phyloP scores from a whole-genome alignment of 345 rosid species.

The Laguncularia racemosa region DNA sequence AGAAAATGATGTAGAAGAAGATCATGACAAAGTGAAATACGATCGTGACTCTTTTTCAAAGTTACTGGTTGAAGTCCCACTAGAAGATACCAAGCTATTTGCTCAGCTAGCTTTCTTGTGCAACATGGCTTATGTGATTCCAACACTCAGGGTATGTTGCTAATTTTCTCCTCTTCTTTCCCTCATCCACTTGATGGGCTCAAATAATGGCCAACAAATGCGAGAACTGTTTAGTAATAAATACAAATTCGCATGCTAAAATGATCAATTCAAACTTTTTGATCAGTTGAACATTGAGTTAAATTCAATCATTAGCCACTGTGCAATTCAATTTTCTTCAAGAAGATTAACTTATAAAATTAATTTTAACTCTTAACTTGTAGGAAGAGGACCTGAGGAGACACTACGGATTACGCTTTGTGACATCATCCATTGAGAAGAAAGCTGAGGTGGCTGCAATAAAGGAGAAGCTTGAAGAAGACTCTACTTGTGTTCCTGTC shows the following conservation, averaged over 20 bases:
- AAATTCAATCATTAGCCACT: no score
- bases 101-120: conserved; percentile 77
- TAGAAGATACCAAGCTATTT: conserved; percentile 58
- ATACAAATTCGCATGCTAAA: no score
- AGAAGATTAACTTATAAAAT: no score
- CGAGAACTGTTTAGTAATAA: no score
- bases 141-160: conserved; percentile 42
- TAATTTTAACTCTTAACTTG: conserved; percentile 1
- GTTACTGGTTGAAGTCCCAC: conserved; percentile 40
- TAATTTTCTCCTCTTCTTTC: background rate
- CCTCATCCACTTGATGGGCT: background rate
- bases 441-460: conserved; percentile 56
- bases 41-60: conserved; percentile 46
- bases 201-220: no score
- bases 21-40: conserved; percentile 17
- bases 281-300: no score
- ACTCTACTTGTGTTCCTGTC: conserved; percentile 31
- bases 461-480: conserved; percentile 48
- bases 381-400: conserved; percentile 53
- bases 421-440: conserved; percentile 80
- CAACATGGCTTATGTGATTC: conserved; percentile 84
- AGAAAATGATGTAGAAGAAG: conserved; percentile 30
- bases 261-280: no score
- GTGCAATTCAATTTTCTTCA: no score
- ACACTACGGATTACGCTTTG: conserved; percentile 49